phyloP scores from a whole-genome alignment of 768 basidiomycete species.

The Mycena galopus region DNA sequence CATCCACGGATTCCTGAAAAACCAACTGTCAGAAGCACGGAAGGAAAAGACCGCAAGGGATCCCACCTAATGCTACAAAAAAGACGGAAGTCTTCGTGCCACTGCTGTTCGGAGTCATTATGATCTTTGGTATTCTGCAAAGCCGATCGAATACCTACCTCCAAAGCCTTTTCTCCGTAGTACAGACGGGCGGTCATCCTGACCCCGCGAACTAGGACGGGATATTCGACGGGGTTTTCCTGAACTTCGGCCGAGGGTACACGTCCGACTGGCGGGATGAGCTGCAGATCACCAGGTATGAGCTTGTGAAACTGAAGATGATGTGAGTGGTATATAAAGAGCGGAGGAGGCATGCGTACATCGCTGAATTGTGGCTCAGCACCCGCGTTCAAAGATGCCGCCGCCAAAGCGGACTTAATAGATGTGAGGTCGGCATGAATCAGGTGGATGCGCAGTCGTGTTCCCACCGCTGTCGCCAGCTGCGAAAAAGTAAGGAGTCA shows the following conservation, averaged over 20 bases:
- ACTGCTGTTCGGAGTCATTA: slow-evolving; percentile 12
- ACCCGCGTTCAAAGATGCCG: not conserved
- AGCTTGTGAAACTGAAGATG: slow-evolving; percentile 2
- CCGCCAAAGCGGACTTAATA: not conserved
- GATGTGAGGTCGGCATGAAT: not conserved
- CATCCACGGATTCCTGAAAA: not conserved
- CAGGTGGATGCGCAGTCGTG: slow-evolving; percentile 2
- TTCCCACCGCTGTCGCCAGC: slow-evolving; percentile 7
- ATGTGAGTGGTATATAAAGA: not conserved
- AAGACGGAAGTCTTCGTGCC: slow-evolving; percentile 10
- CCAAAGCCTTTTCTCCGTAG: slow-evolving; percentile 1
- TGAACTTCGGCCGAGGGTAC: not conserved
- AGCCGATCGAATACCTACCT: not conserved
- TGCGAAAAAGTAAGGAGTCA: not conserved
- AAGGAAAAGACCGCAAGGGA: not conserved
- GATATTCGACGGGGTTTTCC: not conserved
- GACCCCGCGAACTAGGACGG: not conserved
- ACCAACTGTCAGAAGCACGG: not conserved
- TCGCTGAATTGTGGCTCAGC: slow-evolving; percentile 1
- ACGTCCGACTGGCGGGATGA: not conserved
- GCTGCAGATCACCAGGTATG: slow-evolving; percentile 17
- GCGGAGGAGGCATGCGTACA: not conserved
- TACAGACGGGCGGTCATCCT: slow-evolving; percentile 11
- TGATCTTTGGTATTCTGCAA: not conserved
- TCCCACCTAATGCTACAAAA: slow-evolving; percentile 1